A percentile compares a stretch with the other conserved stretches of the same genome.
phyloP scores from a whole-genome alignment of 257 asterid genomes.

The Solanum chaucha region DNA sequence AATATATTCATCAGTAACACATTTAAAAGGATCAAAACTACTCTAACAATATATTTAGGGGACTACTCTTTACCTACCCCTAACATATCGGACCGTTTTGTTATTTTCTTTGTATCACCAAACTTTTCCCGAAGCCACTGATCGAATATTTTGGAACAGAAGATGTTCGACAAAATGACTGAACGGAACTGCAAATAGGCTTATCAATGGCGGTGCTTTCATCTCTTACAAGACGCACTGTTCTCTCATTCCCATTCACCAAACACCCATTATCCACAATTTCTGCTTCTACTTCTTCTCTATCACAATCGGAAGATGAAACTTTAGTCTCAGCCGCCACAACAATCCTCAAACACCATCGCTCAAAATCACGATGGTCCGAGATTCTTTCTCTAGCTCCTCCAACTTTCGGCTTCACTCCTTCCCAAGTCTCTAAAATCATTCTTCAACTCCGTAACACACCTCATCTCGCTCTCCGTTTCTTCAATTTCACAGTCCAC shows the following conservation, averaged over 20 bases:
- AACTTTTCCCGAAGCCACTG: not conserved
- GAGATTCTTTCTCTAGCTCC: constrained; percentile 61
- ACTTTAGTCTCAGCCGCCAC: constrained; percentile 48
- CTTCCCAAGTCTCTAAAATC: constrained; percentile 56
- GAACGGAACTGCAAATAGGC: not conserved
- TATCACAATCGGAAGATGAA: constrained; percentile 18
- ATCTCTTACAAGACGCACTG: not conserved
- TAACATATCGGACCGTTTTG: not conserved
- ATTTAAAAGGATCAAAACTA: no score
- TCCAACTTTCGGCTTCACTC: constrained; percentile 31
- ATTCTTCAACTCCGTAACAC: constrained; percentile 59
- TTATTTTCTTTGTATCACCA: not conserved
- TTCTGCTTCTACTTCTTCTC: constrained; percentile 17
- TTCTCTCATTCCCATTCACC: not conserved
- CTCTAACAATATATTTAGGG: not conserved
- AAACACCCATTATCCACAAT: constrained; percentile 4
- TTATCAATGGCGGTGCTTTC: constrained; percentile 16
- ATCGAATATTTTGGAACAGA: not conserved
- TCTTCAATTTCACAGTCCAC: constrained; percentile 57
- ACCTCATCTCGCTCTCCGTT: constrained; percentile 51
- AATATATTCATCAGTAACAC: no score
- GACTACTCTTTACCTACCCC: not conserved
- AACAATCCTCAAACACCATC: constrained; percentile 79
- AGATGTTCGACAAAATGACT: constrained; percentile 18
- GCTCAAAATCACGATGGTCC: constrained; percentile 88